phyloP scores from a whole-genome alignment of 2,329 filamentous ascomycete species.

The Parafenestella ontariensis region DNA sequence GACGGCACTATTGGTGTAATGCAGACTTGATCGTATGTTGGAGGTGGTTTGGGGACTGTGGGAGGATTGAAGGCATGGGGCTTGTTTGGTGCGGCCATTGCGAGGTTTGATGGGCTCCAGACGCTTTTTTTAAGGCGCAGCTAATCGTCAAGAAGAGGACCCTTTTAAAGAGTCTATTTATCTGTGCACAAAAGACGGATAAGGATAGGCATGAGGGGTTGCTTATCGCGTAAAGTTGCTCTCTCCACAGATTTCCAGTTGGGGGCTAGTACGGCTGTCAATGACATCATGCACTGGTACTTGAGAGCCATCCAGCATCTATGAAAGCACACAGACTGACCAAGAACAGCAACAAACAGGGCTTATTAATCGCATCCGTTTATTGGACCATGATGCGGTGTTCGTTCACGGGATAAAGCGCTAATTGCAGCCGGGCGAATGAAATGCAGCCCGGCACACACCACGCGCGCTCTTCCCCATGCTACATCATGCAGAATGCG shows the following conservation, averaged over 20 bases:
- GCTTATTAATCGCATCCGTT: conserved; percentile 7
- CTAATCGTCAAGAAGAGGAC: no score
- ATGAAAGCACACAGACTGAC: neutral
- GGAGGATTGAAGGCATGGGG: conserved; percentile 41
- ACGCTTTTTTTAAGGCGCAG: neutral
- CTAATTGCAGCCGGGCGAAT: conserved; percentile 9
- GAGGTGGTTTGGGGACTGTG: conserved; percentile 31
- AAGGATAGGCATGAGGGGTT: conserved; percentile 7
- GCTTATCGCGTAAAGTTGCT: conserved; percentile 2
- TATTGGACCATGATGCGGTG: conserved; percentile 6
- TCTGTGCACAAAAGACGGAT: no score
- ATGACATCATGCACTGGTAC: neutral
- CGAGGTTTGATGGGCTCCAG: no score
- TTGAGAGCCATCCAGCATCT: neutral
- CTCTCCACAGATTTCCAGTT: neutral
- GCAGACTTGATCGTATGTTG: conserved; percentile 42
- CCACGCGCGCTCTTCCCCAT: neutral
- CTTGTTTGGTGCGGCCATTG: conserved; percentile 27
- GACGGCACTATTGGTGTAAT: conserved; percentile 39
- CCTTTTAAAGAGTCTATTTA: no score
- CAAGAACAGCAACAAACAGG: neutral
- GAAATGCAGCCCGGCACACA: conserved; percentile 3
- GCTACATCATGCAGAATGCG: conserved; percentile 25
- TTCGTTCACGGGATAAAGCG: neutral
- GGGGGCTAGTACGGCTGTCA: no score